phyloP scores from a whole-genome alignment of 495 filamentous ascomycete species.

The Xylaria sp. region DNA sequence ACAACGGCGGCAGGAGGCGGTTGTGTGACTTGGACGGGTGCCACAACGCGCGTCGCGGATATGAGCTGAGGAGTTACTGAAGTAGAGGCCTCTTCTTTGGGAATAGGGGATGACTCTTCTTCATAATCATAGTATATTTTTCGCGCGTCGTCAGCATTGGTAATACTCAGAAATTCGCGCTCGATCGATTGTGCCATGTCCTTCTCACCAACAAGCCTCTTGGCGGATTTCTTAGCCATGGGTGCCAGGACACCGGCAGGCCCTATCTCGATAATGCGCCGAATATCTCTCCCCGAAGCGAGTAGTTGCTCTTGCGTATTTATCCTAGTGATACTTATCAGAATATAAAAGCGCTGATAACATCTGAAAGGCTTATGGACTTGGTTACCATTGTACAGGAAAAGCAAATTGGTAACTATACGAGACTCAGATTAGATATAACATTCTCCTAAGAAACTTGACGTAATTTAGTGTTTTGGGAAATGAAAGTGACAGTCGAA shows the following conservation, averaged over 20 bases:
- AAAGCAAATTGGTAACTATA: conserved; percentile 23
- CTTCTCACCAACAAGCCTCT: conserved; percentile 94
- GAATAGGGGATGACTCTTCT: conserved; percentile 40
- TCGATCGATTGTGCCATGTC: conserved; percentile 91
- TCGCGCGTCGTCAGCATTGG: conserved; percentile 88
- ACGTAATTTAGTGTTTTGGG: background rate
- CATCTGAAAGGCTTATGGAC: background rate
- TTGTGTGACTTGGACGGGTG: background rate
- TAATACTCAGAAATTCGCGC: conserved; percentile 95
- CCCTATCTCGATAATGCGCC: conserved; percentile 90
- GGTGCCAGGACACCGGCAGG: conserved; percentile 92
- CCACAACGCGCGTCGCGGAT: background rate
- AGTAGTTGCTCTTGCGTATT: conserved; percentile 22
- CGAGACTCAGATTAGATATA: background rate
- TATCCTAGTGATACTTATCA: conserved; percentile 5
- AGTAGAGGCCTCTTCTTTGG: conserved; percentile 51
- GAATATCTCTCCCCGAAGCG: conserved; percentile 16
- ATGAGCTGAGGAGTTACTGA: conserved; percentile 36
- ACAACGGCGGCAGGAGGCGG: conserved; percentile 46
- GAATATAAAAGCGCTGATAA: background rate
- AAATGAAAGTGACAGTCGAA: background rate
- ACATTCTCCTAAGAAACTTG: background rate
- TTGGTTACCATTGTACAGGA: conserved; percentile 21
- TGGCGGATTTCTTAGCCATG: conserved; percentile 92
- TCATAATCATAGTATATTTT: conserved; percentile 56